Evolutionary conservation across 139 green algal species (phyloP).

Genomic region (Tetraselmis striata): DNA sequence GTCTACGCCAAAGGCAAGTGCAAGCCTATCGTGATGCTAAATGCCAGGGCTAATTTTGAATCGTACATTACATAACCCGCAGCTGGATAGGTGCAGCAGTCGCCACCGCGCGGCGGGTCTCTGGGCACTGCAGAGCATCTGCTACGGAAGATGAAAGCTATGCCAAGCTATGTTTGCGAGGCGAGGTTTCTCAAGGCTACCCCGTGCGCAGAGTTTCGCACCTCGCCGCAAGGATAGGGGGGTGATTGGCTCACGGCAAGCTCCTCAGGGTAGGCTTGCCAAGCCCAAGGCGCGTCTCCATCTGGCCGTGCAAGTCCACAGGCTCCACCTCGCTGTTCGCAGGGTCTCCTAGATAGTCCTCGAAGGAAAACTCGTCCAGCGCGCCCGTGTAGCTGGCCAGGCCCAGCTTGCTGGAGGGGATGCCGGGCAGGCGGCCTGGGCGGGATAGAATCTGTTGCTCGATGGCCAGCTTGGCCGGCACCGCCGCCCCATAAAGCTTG

Average conservation of each 20-base stretch:
- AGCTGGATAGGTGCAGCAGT: too few species aligned
- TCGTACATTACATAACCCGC: not conserved
- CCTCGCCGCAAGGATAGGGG: not conserved
- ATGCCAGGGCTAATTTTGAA: too few species aligned
- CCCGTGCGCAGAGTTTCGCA: not conserved
- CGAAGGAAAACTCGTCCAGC: constrained; percentile 74
- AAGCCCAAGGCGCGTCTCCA: constrained; percentile 52
- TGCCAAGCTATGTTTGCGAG: too few species aligned
- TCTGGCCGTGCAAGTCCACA: constrained; percentile 59
- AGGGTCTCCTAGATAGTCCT: constrained; percentile 57
- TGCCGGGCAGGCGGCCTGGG: constrained; percentile 45
- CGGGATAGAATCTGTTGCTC: constrained; percentile 69
- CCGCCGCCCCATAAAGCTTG: constrained; percentile 64
- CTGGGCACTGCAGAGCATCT: not conserved
- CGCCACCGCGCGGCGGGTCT: too few species aligned
- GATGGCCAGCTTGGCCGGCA: constrained; percentile 63
- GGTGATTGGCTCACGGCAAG: not conserved
- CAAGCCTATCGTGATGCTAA: too few species aligned
- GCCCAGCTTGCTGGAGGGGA: constrained; percentile 60
- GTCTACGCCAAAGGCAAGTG: too few species aligned
- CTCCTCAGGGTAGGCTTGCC: not conserved
- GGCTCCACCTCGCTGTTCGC: constrained; percentile 28
- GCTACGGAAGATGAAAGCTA: too few species aligned
- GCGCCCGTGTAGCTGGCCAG: constrained; percentile 64
- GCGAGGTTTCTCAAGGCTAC: not conserved